Base-by-base conservation (phyloP, 176 grass and related monocot genomes). In the Otatea glauca region DNA sequence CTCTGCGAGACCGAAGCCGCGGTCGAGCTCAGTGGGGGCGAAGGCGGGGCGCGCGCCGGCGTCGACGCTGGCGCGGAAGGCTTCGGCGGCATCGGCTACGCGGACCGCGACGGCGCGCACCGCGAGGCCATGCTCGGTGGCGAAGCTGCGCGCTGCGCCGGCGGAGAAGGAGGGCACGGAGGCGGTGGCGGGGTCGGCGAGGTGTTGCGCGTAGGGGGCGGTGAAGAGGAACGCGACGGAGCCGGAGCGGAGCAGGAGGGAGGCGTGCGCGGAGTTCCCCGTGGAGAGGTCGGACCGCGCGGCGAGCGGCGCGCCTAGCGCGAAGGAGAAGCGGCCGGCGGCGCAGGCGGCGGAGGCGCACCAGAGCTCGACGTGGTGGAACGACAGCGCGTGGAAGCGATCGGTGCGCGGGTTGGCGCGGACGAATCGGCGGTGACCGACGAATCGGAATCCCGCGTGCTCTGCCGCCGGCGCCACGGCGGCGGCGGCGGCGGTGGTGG, bases 281-380 rank as follows among this genome's bases (percentile, higher is more conserved):
- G 53, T 55, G 53, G 53, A 55, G 6, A 55, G 53, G 17, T 55
- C 53, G 17, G 53, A 55, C 53, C 69, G 18, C 8, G 41, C 41
- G 41, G 41, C 7, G 8, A 43, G 41, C 41, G 41, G 41, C 41
- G 41, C 41, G 7, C 93, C 96, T 24, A 98, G 96, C 2, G 76
- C 89, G 79, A 93, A 95, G 51, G 96, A 76, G 89, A 98, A 98
- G 45, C 96, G 92, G 14, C 89, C 91, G 21, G 93, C 89, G 41
- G 87, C 79, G 27, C 79, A 78, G 21, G 96, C 80, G 0, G 96
- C 91, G 85, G 93, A 91, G 13, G 84, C 55, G 83, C 91, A 86
- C 96, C 96, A 98, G 68, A 98, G 88, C 89, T 98, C 96, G 37
- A 95, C 70, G 72, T 98, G 96, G 89, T 98, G 96, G 89, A 98